Base-by-base conservation (phyloP, 139 green algal species). In the Chlamydomonas asymmetrica region DNA sequence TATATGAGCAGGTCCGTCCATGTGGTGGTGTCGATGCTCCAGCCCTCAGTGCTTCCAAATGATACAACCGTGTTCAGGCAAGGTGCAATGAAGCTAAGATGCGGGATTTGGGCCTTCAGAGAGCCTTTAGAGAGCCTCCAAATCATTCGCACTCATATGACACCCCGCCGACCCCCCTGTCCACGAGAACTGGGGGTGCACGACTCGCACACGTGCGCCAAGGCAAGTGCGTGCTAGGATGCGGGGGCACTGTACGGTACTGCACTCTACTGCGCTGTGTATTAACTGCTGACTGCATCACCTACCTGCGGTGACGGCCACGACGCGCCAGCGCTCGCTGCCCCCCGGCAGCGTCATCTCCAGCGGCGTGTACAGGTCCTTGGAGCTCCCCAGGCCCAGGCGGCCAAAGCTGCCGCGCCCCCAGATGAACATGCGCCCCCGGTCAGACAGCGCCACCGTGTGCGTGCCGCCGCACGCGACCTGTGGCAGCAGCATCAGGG, bases 371-470 rank as follows among this genome's bases (percentile, higher is more conserved):
- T 91, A 84, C 39, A 29, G 62, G 80, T 96, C 45, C 45, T 88
- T 71, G 10, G 13, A 25, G 0, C 40, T 22, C 18, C 76, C 81
- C 48, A 87, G 66, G 7, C 85, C 88, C 74, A 91, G 76, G 40
- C 82, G 85, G 31, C 91, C 92, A 84, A 90, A 95, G 31, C 81
- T 87, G 66, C 82, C 90, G 0, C 91, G 80, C n/a, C 92, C 92
- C 90, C 91, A 97, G 40, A 88, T 84, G 78, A 94, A 97, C 71
- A 95, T 85, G 48, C 84, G 83, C 3, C 89, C 91, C 39, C 87
- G 69, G 9, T 70, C 75, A 1, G 91, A 93, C 23, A 95, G 83
- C 34, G 82, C 83, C 60, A 89, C 52, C 5, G 88, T 92, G 82
- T 97, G 92, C 2, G 85, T 93, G 60, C 92, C 91, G 16, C 93